A percentile compares a stretch with the other conserved stretches of the same genome.
Evolutionary conservation across 352 stramenopile species (phyloP).

Genomic region (Globisporangium spiculum): DNA sequence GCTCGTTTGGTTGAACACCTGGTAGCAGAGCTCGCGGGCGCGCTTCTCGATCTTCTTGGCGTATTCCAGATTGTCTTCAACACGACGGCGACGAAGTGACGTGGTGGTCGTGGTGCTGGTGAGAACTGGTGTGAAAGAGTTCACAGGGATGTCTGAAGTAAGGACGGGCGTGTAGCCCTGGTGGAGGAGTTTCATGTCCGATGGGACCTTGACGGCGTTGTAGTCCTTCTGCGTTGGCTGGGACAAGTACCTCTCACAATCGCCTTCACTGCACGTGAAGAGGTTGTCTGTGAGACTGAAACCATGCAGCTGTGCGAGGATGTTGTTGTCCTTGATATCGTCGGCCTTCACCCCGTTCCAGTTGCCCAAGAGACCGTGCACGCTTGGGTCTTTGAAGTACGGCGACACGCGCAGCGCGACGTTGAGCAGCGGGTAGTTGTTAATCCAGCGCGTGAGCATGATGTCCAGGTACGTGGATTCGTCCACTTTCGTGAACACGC

Average conservation of each 20-base stretch:
- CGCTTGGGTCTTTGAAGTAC: constrained; percentile 24
- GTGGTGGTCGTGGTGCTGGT: neutral
- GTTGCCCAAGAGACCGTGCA: constrained; percentile 28
- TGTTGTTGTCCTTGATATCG: constrained; percentile 21
- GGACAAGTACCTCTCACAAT: constrained; percentile 21
- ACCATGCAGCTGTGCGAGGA: constrained; percentile 21
- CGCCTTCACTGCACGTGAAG: constrained; percentile 24
- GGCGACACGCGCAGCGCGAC: constrained; percentile 25
- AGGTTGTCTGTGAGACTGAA: constrained; percentile 21
- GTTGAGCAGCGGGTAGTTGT: constrained; percentile 29
- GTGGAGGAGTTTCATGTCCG: constrained; percentile 6
- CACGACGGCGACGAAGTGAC: neutral
- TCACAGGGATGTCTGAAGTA: neutral
- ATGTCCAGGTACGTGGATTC: constrained; percentile 32
- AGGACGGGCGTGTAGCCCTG: constrained; percentile 6
- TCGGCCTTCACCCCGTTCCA: constrained; percentile 27
- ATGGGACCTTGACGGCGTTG: constrained; percentile 9
- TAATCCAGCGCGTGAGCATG: constrained; percentile 22
- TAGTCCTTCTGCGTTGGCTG: constrained; percentile 23
- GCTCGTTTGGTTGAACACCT: constrained; percentile 21
- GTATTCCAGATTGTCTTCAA: constrained; percentile 1
- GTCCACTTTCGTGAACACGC: constrained; percentile 25
- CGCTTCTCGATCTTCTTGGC: constrained; percentile 8
- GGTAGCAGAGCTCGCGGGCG: constrained; percentile 20
- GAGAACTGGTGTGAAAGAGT: constrained; percentile 4